phyloP scores from a whole-genome alignment of 768 basidiomycete species.

The Tubosaeta sp. region DNA sequence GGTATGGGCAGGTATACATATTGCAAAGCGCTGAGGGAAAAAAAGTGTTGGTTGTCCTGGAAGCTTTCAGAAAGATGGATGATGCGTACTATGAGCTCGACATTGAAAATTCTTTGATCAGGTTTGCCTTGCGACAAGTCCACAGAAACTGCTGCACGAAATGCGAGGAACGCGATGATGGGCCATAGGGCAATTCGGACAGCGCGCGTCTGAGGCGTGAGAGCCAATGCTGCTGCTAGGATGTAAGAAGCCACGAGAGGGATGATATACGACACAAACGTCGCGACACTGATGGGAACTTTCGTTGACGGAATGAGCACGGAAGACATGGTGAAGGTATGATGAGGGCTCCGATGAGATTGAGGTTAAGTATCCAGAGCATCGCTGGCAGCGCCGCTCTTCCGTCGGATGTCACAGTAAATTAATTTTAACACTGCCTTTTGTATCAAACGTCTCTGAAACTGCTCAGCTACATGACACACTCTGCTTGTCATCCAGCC shows the following conservation, averaged over 20 bases:
- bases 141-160: constrained; percentile 31
- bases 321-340: neutral
- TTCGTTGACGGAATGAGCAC: constrained; percentile 1
- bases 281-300: constrained; percentile 28
- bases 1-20: constrained; percentile 5
- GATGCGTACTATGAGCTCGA: constrained; percentile 10
- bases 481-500: too few species aligned
- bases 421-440: too few species aligned
- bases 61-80: too few species aligned
- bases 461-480: too few species aligned
- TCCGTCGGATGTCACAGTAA: too few species aligned
- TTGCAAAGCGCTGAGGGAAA: constrained; percentile 6
- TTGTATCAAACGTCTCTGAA: too few species aligned
- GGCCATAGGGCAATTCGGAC: constrained; percentile 46
- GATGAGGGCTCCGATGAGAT: neutral
- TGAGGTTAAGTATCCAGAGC: neutral
- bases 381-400: too few species aligned
- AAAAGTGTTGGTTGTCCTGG: neutral
- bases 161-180: constrained; percentile 39
- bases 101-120: constrained; percentile 1
- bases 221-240: constrained; percentile 46
- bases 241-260: constrained; percentile 44
- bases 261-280: constrained; percentile 35
- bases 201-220: constrained; percentile 41
- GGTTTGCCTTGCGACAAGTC: constrained; percentile 6